A percentile compares a stretch with the other conserved stretches of the same genome.
Conservation (phyloP, 176 grass and related monocot genomes). For the Dactylis glomerata region DNA sequence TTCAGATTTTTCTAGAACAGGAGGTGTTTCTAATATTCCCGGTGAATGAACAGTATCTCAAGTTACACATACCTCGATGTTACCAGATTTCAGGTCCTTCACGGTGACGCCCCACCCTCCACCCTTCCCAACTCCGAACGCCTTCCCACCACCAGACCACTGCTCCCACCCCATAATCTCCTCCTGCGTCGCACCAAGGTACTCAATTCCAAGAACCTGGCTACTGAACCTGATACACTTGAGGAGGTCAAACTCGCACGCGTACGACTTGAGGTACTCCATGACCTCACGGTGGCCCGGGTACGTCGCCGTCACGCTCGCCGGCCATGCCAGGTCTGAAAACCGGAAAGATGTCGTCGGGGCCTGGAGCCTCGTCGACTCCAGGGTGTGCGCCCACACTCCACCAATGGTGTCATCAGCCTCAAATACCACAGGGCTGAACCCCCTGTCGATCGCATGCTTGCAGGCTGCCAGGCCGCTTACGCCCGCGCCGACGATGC, state of each 20-base stretch:
- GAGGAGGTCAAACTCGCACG: slow-evolving; percentile 49
- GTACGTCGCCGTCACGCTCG: slow-evolving; percentile 34
- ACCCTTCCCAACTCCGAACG: slow-evolving; percentile 40
- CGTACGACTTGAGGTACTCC: slow-evolving; percentile 71
- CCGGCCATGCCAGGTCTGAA: slow-evolving; percentile 70
- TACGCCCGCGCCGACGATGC: slow-evolving; percentile 73
- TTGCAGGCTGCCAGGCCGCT: slow-evolving; percentile 91
- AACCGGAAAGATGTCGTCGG: slow-evolving; percentile 50
- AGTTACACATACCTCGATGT: slow-evolving; percentile 40
- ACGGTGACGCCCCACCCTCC: slow-evolving; percentile 60
- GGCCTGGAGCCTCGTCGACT: slow-evolving; percentile 75
- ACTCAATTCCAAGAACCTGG: slow-evolving; percentile 67
- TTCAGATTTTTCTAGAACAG: neutral
- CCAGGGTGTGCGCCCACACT: slow-evolving; percentile 66
- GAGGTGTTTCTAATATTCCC: slow-evolving; percentile 6
- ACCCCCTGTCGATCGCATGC: slow-evolving; percentile 57
- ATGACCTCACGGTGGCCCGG: slow-evolving; percentile 62
- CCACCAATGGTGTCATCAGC: slow-evolving; percentile 55
- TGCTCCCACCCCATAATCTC: slow-evolving; percentile 63
- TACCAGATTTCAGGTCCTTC: slow-evolving; percentile 46
- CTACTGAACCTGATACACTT: slow-evolving; percentile 67
- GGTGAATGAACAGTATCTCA: neutral
- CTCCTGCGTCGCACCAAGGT: slow-evolving; percentile 53
- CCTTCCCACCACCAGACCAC: slow-evolving; percentile 68
- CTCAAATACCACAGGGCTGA: slow-evolving; percentile 64